Evolutionary conservation across 176 grass and related monocot species (phyloP).

Genomic region (Musa itinerans): DNA sequence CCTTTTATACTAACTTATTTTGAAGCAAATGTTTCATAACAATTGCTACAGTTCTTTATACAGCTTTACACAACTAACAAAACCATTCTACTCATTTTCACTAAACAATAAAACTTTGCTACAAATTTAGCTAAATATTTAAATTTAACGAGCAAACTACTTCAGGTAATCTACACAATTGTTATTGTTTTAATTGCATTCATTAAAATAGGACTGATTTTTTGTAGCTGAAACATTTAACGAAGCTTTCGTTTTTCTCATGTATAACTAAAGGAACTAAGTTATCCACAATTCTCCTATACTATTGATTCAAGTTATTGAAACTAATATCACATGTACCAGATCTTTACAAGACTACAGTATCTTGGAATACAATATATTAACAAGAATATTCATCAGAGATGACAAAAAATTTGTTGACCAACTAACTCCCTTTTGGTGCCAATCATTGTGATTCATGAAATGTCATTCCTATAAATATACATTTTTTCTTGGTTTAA

Average conservation of each 20-base stretch:
- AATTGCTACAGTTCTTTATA: not conserved
- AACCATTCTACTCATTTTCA: not conserved
- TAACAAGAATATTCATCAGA: not conserved
- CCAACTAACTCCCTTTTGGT: not conserved
- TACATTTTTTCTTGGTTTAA: not conserved
- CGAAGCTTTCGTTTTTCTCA: no score
- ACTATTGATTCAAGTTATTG: not conserved
- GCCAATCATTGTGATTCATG: not conserved
- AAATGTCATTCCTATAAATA: not conserved
- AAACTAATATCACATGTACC: not conserved
- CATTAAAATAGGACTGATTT: not conserved
- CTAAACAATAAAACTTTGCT: not conserved
- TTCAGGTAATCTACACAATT: not conserved
- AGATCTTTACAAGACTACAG: not conserved
- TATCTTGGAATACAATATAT: not conserved
- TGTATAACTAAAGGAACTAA: not conserved
- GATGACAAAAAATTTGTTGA: not conserved
- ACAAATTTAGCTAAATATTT: not conserved
- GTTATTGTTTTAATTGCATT: not conserved
- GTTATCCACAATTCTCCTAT: not conserved
- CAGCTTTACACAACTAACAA: no score
- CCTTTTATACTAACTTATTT: no score
- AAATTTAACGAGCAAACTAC: not conserved
- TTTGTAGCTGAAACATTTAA: not conserved
- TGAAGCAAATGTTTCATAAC: not conserved